Evolutionary conservation across 306 rosid genomes (phyloP).

Genomic region (Castanopsis chinensis): DNA sequence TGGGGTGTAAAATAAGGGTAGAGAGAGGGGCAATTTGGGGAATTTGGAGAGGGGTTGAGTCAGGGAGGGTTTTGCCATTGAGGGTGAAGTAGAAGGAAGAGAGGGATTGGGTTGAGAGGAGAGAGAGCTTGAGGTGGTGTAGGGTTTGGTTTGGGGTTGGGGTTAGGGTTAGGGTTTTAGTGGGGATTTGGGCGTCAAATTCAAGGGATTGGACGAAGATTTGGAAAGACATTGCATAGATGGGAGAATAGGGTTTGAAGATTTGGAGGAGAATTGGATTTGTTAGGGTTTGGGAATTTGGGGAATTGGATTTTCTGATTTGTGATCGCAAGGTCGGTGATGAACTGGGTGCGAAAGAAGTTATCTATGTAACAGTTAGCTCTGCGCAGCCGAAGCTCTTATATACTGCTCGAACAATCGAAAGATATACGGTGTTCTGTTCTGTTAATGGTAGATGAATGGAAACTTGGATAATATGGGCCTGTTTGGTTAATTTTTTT

Average conservation of each 20-base stretch:
- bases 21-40: conserved; percentile 50
- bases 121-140: conserved; percentile 48
- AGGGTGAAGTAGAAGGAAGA: conserved; percentile 66
- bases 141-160: conserved; percentile 42
- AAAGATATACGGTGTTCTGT: too few species aligned
- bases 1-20: conserved; percentile 52
- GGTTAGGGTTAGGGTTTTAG: conserved; percentile 33
- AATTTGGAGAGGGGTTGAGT: conserved; percentile 32
- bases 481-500: too few species aligned
- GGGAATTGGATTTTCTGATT: too few species aligned
- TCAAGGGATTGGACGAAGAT: conserved; percentile 65
- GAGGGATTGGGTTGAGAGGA: conserved; percentile 20
- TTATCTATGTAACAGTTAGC: too few species aligned
- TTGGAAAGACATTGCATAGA: conserved; percentile 47
- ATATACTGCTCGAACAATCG: too few species aligned
- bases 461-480: too few species aligned
- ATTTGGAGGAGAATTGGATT: neutral
- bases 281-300: too few species aligned
- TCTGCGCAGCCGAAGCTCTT: too few species aligned
- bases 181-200: conserved; percentile 31
- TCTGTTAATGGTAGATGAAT: too few species aligned
- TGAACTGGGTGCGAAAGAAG: too few species aligned
- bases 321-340: too few species aligned
- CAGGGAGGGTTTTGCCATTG: conserved; percentile 60
- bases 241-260: conserved; percentile 13